Base-by-base conservation (phyloP, 495 filamentous ascomycete species). In the Acidomyces sp. region DNA sequence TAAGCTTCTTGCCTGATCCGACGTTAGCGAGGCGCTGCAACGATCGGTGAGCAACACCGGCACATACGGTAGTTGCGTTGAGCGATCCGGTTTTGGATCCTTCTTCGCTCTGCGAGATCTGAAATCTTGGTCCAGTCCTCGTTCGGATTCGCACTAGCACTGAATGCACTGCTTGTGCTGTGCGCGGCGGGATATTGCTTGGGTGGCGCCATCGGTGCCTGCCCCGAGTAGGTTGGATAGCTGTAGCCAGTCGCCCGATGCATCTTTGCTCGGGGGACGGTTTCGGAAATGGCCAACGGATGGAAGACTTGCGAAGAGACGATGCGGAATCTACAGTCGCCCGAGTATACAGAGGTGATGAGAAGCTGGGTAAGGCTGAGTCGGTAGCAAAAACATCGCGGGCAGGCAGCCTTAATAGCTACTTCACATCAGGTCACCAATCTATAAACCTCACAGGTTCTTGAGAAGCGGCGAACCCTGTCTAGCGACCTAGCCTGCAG, bases 121-220 rank as follows among this genome's bases (percentile, higher is more conserved):
- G 90, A 94, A 62, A 96, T 94, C 74, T 96, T 90, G 56, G 88
- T 96, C 88, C 88, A 96, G 67, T 96, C 88, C 63, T 96, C 88
- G 51, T 93, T 87, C 40, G 90, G 86, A 61, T 95, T 90, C 52
- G 90, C 92, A 45, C 82, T 90, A 49, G 81, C 80, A 66, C 86
- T 93, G 73, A 95, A 95, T 48, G 92, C 90, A 60, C 85, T 93
- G 66, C 87, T 92, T 31, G 85, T 92, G 47, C 43, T 46, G 19
- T 51, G 48, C 24, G 40, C 42, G 6, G 48, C 33, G 25, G 48
- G 43, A 26, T 46, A 46, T 1, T 46, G 37, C 39, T 51, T 51
- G 7, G 17, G 26, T n/a, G n/a, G n/a, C n/a, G n/a, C n/a, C n/a
- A n/a, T n/a, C 5, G 41, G 23, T 18, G 42, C 15, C 11, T 37